Base-by-base conservation (phyloP, 371 early-diverging fungal species). In the Rhizomucor miehei region DNA sequence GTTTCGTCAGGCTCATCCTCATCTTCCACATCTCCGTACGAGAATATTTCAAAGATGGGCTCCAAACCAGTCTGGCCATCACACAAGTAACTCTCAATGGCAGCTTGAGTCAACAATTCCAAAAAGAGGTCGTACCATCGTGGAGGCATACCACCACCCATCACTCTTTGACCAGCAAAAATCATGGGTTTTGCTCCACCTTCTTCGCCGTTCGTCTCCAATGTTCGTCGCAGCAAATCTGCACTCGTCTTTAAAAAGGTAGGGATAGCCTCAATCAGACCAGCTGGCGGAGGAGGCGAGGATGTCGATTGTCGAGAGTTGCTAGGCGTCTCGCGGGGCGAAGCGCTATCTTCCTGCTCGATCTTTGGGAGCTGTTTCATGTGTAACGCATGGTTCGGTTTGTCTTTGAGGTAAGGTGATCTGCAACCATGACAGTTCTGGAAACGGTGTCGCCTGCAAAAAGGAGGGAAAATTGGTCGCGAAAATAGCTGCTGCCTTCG, bases 121-220 rank as follows among this genome's bases (percentile, higher is more conserved):
- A 84, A 45, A 57, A 84, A 80, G 37, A 84, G 63, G 41, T 76
- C 68, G 51, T 81, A 84, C 82, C 84, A 84, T 2, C 77, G 69
- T 34, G 79, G 72, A 13, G 78, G 76, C 67, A 84, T 80, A 2
- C 75, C 78, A 19, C 78, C 78, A 19, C 78, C 78, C 78, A 77
- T 74, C 19, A 77, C 78, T 25, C 65, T 60, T 63, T 74, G 72
- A 23, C 72, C 73, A 13, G 70, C 73, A 66, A 77, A 68, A 29
- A 63, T 70, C 67, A 73, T 53, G 21, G 71, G 73, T 16, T 53
- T 46, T 6, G 55, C 61, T 1, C 54, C 54, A 2, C 44, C 59
- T 34, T 23, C 60, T 14, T 67, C 62, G 10, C 48, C 29, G 6
- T 16, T 13, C 4, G 54, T 59, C 24, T 77, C 78, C 23, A 77